Conservation (phyloP, 2,329 filamentous ascomycete species). For the Penicillium sclerotiorum region DNA sequence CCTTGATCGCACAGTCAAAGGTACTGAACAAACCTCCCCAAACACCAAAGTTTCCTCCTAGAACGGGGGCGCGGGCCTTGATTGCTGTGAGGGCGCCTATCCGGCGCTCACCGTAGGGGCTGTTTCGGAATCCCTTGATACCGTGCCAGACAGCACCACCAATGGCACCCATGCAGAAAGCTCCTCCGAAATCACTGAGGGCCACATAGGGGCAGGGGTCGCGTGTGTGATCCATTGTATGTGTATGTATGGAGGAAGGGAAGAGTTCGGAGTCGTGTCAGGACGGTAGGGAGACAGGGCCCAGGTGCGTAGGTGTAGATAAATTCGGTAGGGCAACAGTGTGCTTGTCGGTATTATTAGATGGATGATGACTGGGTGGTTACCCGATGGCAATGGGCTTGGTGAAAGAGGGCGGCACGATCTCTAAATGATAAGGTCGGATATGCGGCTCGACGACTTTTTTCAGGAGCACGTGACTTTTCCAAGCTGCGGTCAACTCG, state of each 20-base stretch:
- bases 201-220: constrained; percentile 98
- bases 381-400: background rate
- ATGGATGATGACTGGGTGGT: background rate
- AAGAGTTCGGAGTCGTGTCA: too few species aligned
- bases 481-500: too few species aligned
- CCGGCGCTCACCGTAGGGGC: constrained; percentile 87
- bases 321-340: too few species aligned
- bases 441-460: background rate
- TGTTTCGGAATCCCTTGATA: constrained; percentile 91
- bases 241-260: constrained; percentile 10
- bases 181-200: constrained; percentile 95
- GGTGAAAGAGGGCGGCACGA: background rate
- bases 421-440: background rate
- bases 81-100: constrained; percentile 96
- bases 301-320: too few species aligned
- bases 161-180: constrained; percentile 90
- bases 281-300: too few species aligned
- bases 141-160: constrained; percentile 92
- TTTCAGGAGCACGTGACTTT: background rate
- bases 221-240: constrained; percentile 97
- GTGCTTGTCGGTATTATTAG: background rate
- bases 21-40: constrained; percentile 97
- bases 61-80: constrained; percentile 93
- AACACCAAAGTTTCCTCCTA: constrained; percentile 96
- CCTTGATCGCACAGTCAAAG: constrained; percentile 96